A percentile compares a stretch with the other conserved stretches of the same genome.
phyloP scores from a whole-genome alignment of 495 filamentous ascomycete genomes.

The Podospora fimiseda region DNA sequence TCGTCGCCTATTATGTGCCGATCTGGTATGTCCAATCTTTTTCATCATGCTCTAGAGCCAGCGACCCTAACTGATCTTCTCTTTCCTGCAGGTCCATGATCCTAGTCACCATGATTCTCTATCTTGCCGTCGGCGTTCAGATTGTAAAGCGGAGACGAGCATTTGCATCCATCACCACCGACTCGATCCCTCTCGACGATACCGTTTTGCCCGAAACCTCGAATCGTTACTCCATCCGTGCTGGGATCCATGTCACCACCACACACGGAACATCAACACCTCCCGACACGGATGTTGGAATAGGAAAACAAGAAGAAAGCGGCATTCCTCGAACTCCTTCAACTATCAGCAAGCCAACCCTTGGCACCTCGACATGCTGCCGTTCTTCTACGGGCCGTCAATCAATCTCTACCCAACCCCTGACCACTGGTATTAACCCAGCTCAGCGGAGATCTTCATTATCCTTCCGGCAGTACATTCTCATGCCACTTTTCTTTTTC shows the following conservation, averaged over 20 bases:
- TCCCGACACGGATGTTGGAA: too few relatives aligned
- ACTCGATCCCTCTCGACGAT: conserved; percentile 8
- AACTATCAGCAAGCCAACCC: background rate
- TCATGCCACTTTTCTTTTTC: conserved; percentile 47
- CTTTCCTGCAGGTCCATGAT: conserved; percentile 28
- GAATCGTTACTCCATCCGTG: background rate
- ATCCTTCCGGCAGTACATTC: conserved; percentile 41
- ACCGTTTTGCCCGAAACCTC: conserved; percentile 15
- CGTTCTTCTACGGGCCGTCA: background rate
- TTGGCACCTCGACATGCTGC: background rate
- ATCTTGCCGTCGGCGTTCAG: conserved; percentile 36
- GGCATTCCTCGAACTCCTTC: background rate
- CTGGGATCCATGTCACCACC: conserved; percentile 9
- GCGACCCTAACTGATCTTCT: background rate
- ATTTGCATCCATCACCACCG: conserved; percentile 26
- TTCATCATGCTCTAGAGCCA: background rate
- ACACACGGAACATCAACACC: conserved; percentile 14
- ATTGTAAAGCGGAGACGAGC: conserved; percentile 35
- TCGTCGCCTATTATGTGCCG: conserved; percentile 40
- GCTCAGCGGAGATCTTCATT: conserved; percentile 24
- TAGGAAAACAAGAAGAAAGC: too few relatives aligned
- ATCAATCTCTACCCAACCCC: background rate
- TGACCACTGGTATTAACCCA: background rate
- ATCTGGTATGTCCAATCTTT: conserved; percentile 31
- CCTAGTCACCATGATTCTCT: conserved; percentile 32